phyloP scores from a whole-genome alignment of 1,139 yeast genomes.

The Taphrina flavorubra region DNA sequence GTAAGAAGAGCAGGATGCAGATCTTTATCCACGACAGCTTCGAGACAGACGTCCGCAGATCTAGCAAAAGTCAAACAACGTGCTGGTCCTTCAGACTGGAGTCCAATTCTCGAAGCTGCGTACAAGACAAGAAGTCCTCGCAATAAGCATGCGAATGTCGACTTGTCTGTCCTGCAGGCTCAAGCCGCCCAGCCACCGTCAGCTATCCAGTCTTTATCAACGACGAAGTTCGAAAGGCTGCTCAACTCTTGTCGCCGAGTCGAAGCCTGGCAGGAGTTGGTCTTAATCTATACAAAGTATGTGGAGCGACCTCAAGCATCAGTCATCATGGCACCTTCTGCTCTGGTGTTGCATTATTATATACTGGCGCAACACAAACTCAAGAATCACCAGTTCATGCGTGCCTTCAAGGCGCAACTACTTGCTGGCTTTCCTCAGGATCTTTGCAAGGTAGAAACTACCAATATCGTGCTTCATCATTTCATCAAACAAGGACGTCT shows the following conservation, averaged over 20 bases:
- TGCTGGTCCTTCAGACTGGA: neutral
- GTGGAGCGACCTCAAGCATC: neutral
- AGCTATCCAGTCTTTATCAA: neutral
- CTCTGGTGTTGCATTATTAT: neutral
- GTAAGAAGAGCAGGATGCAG: neutral
- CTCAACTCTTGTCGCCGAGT: neutral
- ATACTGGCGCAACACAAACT: conserved; percentile 17
- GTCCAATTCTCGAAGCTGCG: neutral
- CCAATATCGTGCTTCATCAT: conserved; percentile 6
- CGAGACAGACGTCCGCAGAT: no score
- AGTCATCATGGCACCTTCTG: neutral
- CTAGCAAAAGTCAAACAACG: no score
- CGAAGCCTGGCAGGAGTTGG: conserved; percentile 10
- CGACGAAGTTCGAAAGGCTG: neutral
- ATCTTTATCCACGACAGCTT: neutral
- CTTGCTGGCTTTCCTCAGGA: neutral
- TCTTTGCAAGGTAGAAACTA: neutral
- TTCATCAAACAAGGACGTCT: neutral
- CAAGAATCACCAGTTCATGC: neutral
- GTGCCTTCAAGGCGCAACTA: neutral
- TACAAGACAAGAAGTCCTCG: neutral
- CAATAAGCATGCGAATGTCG: neutral
- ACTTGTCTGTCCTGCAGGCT: neutral
- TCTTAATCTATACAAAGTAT: neutral
- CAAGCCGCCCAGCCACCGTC: neutral